Percentiles rank a stretch among this genome's conserved stretches.
These are phyloP conservation scores for Astragalus glycyphyllos DNA, from an alignment of 306 rosid species.

Conservation along the genomic window DNA sequence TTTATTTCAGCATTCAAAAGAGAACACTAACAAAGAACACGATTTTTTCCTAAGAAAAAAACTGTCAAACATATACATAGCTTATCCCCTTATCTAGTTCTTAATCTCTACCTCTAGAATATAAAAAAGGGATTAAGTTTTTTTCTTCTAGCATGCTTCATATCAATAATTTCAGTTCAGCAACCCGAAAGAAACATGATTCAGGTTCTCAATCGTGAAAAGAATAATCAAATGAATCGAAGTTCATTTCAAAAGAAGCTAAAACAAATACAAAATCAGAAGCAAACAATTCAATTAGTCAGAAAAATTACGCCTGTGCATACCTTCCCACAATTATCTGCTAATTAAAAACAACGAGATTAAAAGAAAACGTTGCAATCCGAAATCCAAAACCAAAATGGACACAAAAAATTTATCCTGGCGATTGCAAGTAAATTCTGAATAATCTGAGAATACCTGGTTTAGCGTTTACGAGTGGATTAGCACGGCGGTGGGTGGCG, in stretches of 20 bases:
- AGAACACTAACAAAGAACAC: no score
- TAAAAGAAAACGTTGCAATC: slow-evolving; percentile 10
- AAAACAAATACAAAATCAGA: slow-evolving; percentile 35
- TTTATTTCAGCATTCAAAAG: not conserved
- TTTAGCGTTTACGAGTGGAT: not conserved
- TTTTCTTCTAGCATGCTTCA: not conserved
- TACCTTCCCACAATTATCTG: not conserved
- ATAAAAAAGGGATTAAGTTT: not conserved
- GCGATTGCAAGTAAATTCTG: not conserved
- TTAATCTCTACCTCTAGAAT: not conserved
- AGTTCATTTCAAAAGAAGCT: not conserved
- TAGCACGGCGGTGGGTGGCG: not conserved
- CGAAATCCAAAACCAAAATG: not conserved
- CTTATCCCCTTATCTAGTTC: not conserved
- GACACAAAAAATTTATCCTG: not conserved
- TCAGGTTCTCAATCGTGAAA: no score
- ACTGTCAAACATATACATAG: not conserved
- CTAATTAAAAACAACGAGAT: not conserved
- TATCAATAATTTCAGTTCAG: slow-evolving; percentile 45
- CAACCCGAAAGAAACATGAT: not conserved
- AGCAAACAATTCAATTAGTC: slow-evolving; percentile 5
- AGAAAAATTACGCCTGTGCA: not conserved
- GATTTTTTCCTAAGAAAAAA: no score
- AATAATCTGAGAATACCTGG: slow-evolving; percentile 25
- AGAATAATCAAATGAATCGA: not conserved